phyloP scores from a whole-genome alignment of 1,284 basidiomycete species.

The Trichosporon asahii region DNA sequence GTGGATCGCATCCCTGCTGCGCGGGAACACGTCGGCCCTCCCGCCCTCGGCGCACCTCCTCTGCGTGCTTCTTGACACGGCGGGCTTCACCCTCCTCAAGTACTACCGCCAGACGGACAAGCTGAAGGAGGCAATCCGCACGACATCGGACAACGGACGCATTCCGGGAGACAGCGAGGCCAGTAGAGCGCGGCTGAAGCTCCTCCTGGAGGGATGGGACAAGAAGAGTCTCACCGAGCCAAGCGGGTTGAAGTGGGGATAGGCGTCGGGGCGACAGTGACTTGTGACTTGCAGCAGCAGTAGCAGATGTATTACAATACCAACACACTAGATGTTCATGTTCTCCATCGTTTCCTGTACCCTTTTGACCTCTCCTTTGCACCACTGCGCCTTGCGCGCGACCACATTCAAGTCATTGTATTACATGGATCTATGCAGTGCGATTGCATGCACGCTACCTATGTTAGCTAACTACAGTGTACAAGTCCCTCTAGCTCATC shows the following conservation, averaged over 20 bases:
- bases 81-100: slow-evolving; percentile 60
- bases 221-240: slow-evolving; percentile 19
- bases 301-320: neutral
- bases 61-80: slow-evolving; percentile 67
- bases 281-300: neutral
- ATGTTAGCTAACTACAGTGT: neutral
- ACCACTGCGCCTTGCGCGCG: neutral
- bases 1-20: slow-evolving; percentile 57
- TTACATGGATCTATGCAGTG: slow-evolving; percentile 8
- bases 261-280: neutral
- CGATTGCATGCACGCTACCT: neutral
- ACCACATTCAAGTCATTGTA: neutral
- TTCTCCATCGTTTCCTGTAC: neutral
- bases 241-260: slow-evolving; percentile 26
- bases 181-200: slow-evolving; percentile 32
- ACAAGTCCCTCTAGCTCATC: slow-evolving; percentile 9
- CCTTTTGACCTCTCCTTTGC: neutral
- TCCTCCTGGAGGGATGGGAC: slow-evolving; percentile 29
- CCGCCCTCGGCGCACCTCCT: slow-evolving; percentile 43
- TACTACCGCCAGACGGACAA: slow-evolving; percentile 76
- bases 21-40: slow-evolving; percentile 24
- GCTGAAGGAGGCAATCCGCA: slow-evolving; percentile 63
- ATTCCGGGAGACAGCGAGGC: slow-evolving; percentile 40
- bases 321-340: neutral
- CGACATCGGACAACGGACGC: slow-evolving; percentile 45